These are phyloP conservation scores for Hypoxylon sp. DNA, from an alignment of 2,329 filamentous ascomycete species.

Conservation along the genomic window DNA sequence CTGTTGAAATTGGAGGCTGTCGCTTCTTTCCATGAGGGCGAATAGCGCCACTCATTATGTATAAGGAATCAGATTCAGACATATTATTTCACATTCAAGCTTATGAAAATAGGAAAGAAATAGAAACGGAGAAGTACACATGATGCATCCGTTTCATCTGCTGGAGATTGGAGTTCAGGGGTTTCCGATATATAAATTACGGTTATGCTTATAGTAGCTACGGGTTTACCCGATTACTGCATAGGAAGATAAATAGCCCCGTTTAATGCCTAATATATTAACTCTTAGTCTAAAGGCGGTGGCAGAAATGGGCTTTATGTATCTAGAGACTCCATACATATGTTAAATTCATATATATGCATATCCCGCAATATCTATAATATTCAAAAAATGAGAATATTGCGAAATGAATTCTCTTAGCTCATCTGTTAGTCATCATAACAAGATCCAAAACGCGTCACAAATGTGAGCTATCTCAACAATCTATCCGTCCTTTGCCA, in stretches of 20 bases:
- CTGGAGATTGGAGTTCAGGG: too few relatives aligned
- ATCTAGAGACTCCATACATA: too few relatives aligned
- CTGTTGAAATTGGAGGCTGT: not conserved
- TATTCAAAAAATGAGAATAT: not conserved
- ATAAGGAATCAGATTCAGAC: not conserved
- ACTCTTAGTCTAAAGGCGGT: too few relatives aligned
- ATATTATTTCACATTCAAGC: not conserved
- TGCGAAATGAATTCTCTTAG: not conserved
- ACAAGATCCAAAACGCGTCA: not conserved
- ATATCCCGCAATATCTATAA: not conserved
- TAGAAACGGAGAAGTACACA: not conserved
- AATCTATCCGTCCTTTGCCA: not conserved
- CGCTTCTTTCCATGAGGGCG: not conserved
- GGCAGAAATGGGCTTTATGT: too few relatives aligned
- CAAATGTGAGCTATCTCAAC: not conserved
- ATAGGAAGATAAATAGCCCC: too few relatives aligned
- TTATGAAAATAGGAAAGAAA: not conserved
- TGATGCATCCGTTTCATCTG: too few relatives aligned
- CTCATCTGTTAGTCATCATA: not conserved
- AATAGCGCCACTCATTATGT: not conserved
- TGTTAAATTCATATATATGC: too few relatives aligned
- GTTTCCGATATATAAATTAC: too few relatives aligned
- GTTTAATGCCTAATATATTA: too few relatives aligned
- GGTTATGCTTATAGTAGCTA: too few relatives aligned
- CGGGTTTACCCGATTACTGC: too few relatives aligned